phyloP scores from a whole-genome alignment of 1,284 basidiomycete genomes.

The Clitocybe nebularis region DNA sequence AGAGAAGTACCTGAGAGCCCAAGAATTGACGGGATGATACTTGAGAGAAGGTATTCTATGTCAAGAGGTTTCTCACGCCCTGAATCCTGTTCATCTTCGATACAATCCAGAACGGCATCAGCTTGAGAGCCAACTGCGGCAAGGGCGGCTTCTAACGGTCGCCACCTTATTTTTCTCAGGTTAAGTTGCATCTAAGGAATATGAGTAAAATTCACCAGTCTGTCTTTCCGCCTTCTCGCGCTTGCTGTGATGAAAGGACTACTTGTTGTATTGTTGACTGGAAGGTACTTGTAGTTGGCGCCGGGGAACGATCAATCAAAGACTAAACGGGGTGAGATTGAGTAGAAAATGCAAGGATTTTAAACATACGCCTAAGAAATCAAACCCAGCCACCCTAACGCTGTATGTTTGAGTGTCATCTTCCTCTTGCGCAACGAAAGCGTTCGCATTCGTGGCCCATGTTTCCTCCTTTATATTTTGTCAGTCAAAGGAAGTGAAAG shows the following conservation, averaged over 20 bases:
- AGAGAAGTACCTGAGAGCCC: slow-evolving; percentile 47
- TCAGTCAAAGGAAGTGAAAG: slow-evolving; percentile 5
- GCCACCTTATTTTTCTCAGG: slow-evolving; percentile 62
- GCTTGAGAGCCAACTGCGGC: slow-evolving; percentile 84
- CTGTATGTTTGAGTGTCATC: slow-evolving; percentile 85
- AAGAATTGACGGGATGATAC: slow-evolving; percentile 79
- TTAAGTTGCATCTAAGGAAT: slow-evolving; percentile 4
- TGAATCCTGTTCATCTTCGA: slow-evolving; percentile 72
- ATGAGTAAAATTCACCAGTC: slow-evolving; percentile 44
- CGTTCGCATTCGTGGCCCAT: slow-evolving; percentile 87
- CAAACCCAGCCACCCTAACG: slow-evolving; percentile 80
- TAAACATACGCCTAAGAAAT: slow-evolving; percentile 68
- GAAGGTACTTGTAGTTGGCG: slow-evolving; percentile 53
- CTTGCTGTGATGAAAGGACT: slow-evolving; percentile 50
- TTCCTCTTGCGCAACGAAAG: slow-evolving; percentile 93
- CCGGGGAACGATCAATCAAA: slow-evolving; percentile 66
- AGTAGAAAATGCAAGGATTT: slow-evolving; percentile 5
- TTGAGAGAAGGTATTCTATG: slow-evolving; percentile 70
- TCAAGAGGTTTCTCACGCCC: slow-evolving; percentile 68
- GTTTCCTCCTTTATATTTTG: slow-evolving; percentile 68
- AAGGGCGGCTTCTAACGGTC: slow-evolving; percentile 80
- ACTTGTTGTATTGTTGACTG: slow-evolving; percentile 56
- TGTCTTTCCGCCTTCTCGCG: slow-evolving; percentile 45
- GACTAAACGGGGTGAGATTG: slow-evolving; percentile 39
- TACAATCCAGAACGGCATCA: slow-evolving; percentile 70